phyloP scores from a whole-genome alignment of 2,329 filamentous ascomycete species.

The Lasiodiplodia hormozganensis region DNA sequence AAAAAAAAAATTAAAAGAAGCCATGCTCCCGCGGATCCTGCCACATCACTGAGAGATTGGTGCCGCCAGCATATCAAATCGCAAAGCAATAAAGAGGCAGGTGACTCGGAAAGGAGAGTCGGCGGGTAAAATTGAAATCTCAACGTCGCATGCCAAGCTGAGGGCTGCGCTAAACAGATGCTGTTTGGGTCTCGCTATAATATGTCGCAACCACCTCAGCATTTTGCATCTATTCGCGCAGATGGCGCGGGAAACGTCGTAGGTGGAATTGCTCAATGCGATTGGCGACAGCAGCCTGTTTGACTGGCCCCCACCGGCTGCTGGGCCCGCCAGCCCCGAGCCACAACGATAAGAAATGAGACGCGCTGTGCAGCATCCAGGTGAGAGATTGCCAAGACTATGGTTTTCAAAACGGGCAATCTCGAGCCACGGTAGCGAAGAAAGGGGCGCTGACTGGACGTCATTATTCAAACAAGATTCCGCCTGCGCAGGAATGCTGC shows the following conservation, averaged over 20 bases:
- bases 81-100: neutral
- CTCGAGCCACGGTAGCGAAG: neutral
- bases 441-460: neutral
- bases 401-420: neutral
- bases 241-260: conserved; percentile 9
- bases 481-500: neutral
- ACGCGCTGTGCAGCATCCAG: neutral
- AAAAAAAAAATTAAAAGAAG: no score
- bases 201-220: neutral
- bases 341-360: neutral
- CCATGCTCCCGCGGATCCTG: no score
- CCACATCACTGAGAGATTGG: no score
- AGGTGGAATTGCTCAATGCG: neutral
- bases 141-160: neutral
- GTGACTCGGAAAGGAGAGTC: neutral
- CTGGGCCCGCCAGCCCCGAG: neutral
- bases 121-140: neutral
- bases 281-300: conserved; percentile 7
- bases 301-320: neutral
- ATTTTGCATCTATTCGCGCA: neutral
- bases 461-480: neutral
- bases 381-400: conserved; percentile 7
- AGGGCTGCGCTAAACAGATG: neutral
- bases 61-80: neutral
- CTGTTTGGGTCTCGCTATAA: neutral